phyloP scores from a whole-genome alignment of 306 rosid genomes.

The Echinosophora koreensis region DNA sequence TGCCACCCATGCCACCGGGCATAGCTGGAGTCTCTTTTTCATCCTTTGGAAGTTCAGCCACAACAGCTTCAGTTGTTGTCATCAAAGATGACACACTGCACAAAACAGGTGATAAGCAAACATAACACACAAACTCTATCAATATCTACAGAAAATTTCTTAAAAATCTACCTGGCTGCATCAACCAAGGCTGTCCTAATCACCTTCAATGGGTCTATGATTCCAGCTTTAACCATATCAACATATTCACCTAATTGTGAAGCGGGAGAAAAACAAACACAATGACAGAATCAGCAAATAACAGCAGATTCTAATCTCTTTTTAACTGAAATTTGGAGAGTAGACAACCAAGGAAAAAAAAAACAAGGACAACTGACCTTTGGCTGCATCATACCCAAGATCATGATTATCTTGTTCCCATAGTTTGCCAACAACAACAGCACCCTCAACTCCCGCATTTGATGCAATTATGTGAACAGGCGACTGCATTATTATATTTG shows the following conservation, averaged over 20 bases:
- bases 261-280: neutral
- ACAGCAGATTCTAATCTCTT: neutral
- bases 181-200: constrained; percentile 95
- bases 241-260: constrained; percentile 83
- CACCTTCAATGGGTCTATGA: constrained; percentile 94
- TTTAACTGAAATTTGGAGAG: neutral
- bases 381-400: constrained; percentile 97
- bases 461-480: constrained; percentile 93
- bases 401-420: constrained; percentile 84
- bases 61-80: constrained; percentile 94
- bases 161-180: constrained; percentile 77
- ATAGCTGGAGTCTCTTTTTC: constrained; percentile 71
- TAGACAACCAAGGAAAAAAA: neutral
- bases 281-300: neutral
- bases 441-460: constrained; percentile 99
- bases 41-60: constrained; percentile 81
- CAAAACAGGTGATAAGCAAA: constrained; percentile 6
- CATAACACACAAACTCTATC: neutral
- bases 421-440: constrained; percentile 95
- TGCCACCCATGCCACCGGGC: constrained; percentile 53
- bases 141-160: neutral
- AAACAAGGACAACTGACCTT: constrained; percentile 64
- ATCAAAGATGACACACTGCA: constrained; percentile 94
- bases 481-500: constrained; percentile 59
- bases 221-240: constrained; percentile 91